Evolutionary conservation across 768 basidiomycete species (phyloP).

Genomic region (Agrocybe chaxingu): DNA sequence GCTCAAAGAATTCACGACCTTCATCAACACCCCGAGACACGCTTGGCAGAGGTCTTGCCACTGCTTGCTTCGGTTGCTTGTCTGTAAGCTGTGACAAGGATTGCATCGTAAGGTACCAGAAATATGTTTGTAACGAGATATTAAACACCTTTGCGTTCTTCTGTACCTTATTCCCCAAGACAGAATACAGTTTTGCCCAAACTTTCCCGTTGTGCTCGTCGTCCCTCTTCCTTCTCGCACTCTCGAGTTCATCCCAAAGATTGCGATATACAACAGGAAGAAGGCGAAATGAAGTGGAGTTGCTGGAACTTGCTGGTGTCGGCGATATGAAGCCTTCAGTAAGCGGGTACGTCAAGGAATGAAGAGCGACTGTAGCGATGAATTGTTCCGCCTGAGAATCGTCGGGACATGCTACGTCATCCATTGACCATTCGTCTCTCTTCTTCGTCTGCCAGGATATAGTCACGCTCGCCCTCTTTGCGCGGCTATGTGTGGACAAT

Average conservation of each 20-base stretch:
- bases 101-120: neutral
- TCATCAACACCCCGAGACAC: neutral
- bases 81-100: constrained; percentile 10
- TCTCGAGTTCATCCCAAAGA: constrained; percentile 89
- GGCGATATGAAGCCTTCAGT: constrained; percentile 63
- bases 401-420: constrained; percentile 77
- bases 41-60: constrained; percentile 4
- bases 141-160: constrained; percentile 35
- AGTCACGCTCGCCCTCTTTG: constrained; percentile 65
- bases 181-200: constrained; percentile 66
- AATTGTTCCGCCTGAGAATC: constrained; percentile 86
- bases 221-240: constrained; percentile 52
- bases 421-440: constrained; percentile 75
- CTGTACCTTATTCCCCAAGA: constrained; percentile 63
- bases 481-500: constrained; percentile 71
- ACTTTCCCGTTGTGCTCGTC: constrained; percentile 61
- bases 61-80: constrained; percentile 13
- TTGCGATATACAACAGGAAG: constrained; percentile 84
- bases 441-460: constrained; percentile 71
- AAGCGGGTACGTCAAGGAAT: constrained; percentile 65
- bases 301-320: constrained; percentile 40
- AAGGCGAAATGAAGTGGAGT: constrained; percentile 66
- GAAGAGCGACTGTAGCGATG: constrained; percentile 81
- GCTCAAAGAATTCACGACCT: constrained; percentile 35
- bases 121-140: neutral